These are phyloP conservation scores for Verticillium nubilum DNA, from an alignment of 2,329 filamentous ascomycete species.

Conservation along the genomic window DNA sequence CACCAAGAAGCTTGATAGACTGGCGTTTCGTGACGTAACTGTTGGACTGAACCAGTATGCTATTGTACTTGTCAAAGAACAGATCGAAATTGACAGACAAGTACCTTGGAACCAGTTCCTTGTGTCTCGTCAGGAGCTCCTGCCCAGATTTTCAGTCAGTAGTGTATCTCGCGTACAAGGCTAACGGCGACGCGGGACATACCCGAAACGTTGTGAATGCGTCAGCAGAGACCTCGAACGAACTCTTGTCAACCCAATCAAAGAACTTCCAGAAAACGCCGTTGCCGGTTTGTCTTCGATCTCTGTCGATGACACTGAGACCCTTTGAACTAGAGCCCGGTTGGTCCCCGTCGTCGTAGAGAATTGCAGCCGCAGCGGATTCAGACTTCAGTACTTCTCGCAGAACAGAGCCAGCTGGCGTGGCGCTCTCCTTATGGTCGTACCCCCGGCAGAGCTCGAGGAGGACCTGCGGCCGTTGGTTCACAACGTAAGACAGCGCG, in stretches of 20 bases:
- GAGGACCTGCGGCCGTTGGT: constrained; percentile 79
- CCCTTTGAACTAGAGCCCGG: constrained; percentile 69
- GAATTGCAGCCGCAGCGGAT: constrained; percentile 80
- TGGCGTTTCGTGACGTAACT: constrained; percentile 98
- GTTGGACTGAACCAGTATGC: constrained; percentile 79
- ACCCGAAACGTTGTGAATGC: constrained; percentile 97
- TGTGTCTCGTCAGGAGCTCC: constrained; percentile 94
- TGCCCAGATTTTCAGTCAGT: constrained; percentile 25
- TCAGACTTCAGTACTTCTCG: constrained; percentile 87
- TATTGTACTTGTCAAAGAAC: constrained; percentile 91
- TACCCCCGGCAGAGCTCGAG: constrained; percentile 87
- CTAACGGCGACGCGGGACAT: constrained; percentile 25
- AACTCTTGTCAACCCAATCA: constrained; percentile 92
- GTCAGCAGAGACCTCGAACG: constrained; percentile 94
- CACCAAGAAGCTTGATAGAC: constrained; percentile 93
- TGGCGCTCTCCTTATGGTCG: constrained; percentile 83
- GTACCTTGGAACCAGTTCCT: constrained; percentile 82
- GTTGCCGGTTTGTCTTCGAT: constrained; percentile 67
- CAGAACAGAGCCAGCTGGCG: constrained; percentile 83
- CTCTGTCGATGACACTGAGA: constrained; percentile 70
- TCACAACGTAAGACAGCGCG: constrained; percentile 83
- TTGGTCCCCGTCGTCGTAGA: constrained; percentile 82
- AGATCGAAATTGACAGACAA: constrained; percentile 84
- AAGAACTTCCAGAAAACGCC: constrained; percentile 98
- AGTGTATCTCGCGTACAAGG: neutral